Conservation (phyloP, 2,329 filamentous ascomycete species). For the Ceratocystis ficicola region DNA sequence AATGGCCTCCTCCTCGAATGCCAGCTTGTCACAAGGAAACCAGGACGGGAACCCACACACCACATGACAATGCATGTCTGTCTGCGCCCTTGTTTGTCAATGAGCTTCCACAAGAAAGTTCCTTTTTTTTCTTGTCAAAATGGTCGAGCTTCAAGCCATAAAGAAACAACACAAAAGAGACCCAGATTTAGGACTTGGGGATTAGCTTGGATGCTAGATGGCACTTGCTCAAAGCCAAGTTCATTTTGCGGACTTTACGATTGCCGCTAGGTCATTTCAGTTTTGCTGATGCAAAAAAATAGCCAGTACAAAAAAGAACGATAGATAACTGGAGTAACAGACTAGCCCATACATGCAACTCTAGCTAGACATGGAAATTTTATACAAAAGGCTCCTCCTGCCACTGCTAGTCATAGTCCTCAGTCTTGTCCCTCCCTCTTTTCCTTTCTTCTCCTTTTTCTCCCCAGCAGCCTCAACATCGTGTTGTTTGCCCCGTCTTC, state of each 20-base stretch:
- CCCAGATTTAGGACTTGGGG: slow-evolving; percentile 1
- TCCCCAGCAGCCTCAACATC: slow-evolving; percentile 7
- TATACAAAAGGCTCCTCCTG: slow-evolving; percentile 8
- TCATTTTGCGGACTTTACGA: slow-evolving; percentile 10
- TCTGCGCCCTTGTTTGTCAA: neutral
- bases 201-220: slow-evolving; percentile 7
- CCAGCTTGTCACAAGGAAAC: too few species aligned
- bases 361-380: slow-evolving; percentile 5
- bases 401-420: neutral
- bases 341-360: neutral
- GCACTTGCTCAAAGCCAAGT: slow-evolving; percentile 8
- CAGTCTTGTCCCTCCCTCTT: neutral
- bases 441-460: neutral
- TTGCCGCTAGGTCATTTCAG: slow-evolving; percentile 7
- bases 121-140: neutral
- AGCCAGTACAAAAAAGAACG: neutral
- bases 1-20: too few species aligned
- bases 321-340: slow-evolving; percentile 8
- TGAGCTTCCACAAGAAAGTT: neutral
- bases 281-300: slow-evolving; percentile 3
- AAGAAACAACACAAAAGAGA: neutral
- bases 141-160: slow-evolving; percentile 9
- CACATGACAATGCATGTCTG: neutral
- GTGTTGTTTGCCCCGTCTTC: slow-evolving; percentile 1
- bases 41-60: neutral